These are phyloP conservation scores for Chrysosporium keratinophilum DNA, from an alignment of 2,329 filamentous ascomycete genomes.

Conservation along the genomic window DNA sequence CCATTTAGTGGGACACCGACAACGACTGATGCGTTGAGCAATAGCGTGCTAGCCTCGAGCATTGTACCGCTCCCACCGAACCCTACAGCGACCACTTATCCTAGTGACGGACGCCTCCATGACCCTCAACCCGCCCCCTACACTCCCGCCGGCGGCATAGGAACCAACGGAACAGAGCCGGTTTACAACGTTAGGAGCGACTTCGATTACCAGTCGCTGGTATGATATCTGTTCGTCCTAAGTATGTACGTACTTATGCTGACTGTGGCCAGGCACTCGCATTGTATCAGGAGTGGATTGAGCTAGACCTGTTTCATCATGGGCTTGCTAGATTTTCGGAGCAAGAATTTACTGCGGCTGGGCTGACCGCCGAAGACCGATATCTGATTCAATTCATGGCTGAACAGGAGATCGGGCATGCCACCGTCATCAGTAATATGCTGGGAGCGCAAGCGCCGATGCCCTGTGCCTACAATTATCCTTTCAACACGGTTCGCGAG, in stretches of 20 bases:
- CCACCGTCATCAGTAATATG: slow-evolving; percentile 66
- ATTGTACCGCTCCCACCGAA: slow-evolving; percentile 50
- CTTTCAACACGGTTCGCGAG: slow-evolving; percentile 61
- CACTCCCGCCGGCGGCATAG: slow-evolving; percentile 60
- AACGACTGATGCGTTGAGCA: slow-evolving; percentile 56
- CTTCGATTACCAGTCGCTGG: slow-evolving; percentile 70
- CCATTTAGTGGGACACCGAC: slow-evolving; percentile 56
- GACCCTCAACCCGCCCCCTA: slow-evolving; percentile 61
- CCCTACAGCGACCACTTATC: slow-evolving; percentile 57
- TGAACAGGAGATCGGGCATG: slow-evolving; percentile 66
- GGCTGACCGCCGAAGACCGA: slow-evolving; percentile 58
- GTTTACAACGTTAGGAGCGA: slow-evolving; percentile 70
- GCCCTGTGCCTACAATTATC: slow-evolving; percentile 75
- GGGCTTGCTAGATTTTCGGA: slow-evolving; percentile 59
- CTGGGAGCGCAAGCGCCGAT: slow-evolving; percentile 59
- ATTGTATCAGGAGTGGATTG: slow-evolving; percentile 75
- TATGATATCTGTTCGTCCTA: slow-evolving; percentile 44
- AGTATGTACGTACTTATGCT: slow-evolving; percentile 41
- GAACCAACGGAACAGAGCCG: slow-evolving; percentile 65
- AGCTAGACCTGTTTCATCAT: slow-evolving; percentile 71
- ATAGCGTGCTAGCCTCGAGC: slow-evolving; percentile 43
- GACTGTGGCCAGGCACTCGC: slow-evolving; percentile 55
- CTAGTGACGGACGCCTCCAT: slow-evolving; percentile 58
- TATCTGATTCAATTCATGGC: slow-evolving; percentile 66
- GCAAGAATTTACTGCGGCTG: slow-evolving; percentile 57